phyloP scores from a whole-genome alignment of 805 yeast genomes.

The Torulaspora quercuum region DNA sequence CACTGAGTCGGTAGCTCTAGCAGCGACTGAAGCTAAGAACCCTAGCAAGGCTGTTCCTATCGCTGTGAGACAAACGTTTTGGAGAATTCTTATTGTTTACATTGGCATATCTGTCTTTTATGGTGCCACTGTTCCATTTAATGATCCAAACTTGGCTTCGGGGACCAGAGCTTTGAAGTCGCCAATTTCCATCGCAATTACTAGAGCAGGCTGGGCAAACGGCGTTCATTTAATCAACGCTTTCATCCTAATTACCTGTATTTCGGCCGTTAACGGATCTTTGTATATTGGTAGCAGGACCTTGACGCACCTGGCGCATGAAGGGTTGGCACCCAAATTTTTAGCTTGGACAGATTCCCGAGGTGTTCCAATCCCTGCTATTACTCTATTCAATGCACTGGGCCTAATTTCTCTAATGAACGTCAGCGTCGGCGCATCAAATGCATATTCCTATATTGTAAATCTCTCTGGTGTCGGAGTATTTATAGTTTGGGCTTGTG shows the following conservation, averaged over 20 bases:
- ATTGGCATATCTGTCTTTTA: slow-evolving; percentile 50
- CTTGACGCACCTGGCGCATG: slow-evolving; percentile 48
- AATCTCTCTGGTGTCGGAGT: slow-evolving; percentile 73
- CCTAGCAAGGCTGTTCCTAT: slow-evolving; percentile 47
- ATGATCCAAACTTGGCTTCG: slow-evolving; percentile 45
- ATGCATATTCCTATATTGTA: slow-evolving; percentile 67
- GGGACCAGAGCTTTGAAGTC: slow-evolving; percentile 44
- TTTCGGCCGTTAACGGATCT: slow-evolving; percentile 59
- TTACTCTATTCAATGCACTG: slow-evolving; percentile 41
- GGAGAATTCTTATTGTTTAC: slow-evolving; percentile 57
- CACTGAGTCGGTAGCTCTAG: slow-evolving; percentile 61
- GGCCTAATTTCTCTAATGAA: slow-evolving; percentile 60
- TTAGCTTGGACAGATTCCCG: slow-evolving; percentile 46
- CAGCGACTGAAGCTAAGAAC: slow-evolving; percentile 39
- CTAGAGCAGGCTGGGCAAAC: slow-evolving; percentile 51
- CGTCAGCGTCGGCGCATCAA: slow-evolving; percentile 53
- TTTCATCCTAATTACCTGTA: slow-evolving; percentile 53
- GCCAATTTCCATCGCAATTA: slow-evolving; percentile 48
- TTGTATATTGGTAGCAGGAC: slow-evolving; percentile 59
- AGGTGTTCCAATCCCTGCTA: slow-evolving; percentile 55
- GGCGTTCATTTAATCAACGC: slow-evolving; percentile 56
- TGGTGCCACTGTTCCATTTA: slow-evolving; percentile 68
- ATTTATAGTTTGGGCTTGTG: slow-evolving; percentile 72
- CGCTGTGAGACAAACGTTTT: slow-evolving; percentile 55
- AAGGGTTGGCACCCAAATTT: slow-evolving; percentile 49